Percentiles rank a stretch among this genome's conserved stretches.
phyloP scores from a whole-genome alignment of 257 asterid species.

The Nicotiana knightiana region DNA sequence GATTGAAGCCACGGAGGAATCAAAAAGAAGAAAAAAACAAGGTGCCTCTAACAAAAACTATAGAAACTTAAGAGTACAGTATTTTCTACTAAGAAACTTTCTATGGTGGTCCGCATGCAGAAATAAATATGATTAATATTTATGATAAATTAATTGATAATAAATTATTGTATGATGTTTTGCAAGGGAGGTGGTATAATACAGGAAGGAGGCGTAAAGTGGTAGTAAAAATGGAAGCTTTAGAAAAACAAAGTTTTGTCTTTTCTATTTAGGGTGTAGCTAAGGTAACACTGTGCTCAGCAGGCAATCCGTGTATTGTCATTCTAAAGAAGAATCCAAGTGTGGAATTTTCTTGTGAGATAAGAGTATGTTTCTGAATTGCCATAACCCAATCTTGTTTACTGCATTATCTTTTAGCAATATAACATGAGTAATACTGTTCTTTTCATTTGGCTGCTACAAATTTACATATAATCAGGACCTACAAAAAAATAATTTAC shows the following conservation, averaged over 20 bases:
- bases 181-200: background rate
- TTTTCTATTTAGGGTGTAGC: background rate
- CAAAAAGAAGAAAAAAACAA: no score
- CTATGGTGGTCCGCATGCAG: background rate
- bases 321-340: slow-evolving; percentile 20
- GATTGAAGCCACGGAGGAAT: no score
- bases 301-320: slow-evolving; percentile 36
- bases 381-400: background rate
- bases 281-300: background rate
- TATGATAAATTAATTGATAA: no score
- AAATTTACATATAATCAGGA: background rate
- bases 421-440: background rate
- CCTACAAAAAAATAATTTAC: no score
- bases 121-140: no score
- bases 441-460: background rate
- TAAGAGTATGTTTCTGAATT: background rate
- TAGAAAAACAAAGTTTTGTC: background rate
- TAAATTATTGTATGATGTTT: background rate
- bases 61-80: no score
- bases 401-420: background rate
- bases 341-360: slow-evolving; percentile 12
- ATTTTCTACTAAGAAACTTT: no score
- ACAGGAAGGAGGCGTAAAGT: background rate
- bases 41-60: no score
- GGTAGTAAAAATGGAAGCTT: background rate